phyloP scores from a whole-genome alignment of 306 rosid genomes.

The Malus sieversii region DNA sequence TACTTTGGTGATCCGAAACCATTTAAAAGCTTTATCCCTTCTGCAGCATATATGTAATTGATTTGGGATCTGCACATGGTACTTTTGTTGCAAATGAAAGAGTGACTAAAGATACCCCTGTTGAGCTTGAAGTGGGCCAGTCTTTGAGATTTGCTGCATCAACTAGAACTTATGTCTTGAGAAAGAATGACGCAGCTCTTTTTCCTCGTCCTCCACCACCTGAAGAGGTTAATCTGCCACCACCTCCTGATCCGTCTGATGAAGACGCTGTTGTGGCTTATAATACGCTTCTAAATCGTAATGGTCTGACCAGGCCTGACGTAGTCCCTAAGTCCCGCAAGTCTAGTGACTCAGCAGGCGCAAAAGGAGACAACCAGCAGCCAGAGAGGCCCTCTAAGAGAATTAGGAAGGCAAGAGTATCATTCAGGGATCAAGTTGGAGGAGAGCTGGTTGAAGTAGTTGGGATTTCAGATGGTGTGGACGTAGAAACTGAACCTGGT shows the following conservation, averaged over 20 bases:
- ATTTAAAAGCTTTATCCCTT: conserved; percentile 18
- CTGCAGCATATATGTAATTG: conserved; percentile 83
- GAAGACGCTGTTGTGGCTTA: conserved; percentile 86
- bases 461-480: conserved; percentile 90
- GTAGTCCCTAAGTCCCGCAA: conserved; percentile 36
- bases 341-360: conserved; percentile 28
- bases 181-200: conserved; percentile 83
- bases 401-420: conserved; percentile 62
- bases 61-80: conserved; percentile 97
- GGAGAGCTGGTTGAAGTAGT: conserved; percentile 86
- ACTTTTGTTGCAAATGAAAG: conserved; percentile 98
- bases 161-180: conserved; percentile 63
- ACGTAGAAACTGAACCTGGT: conserved; percentile 93
- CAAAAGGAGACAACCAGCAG: conserved; percentile 25
- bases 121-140: conserved; percentile 92
- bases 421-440: conserved; percentile 92
- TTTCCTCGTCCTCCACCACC: conserved; percentile 66
- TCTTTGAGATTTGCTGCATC: conserved; percentile 97
- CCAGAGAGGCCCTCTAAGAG: conserved; percentile 70
- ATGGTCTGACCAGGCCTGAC: conserved; percentile 56
- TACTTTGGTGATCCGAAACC: neutral
- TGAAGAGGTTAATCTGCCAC: conserved; percentile 62
- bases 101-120: conserved; percentile 82
- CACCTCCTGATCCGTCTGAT: conserved; percentile 84
- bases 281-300: conserved; percentile 77